Base-by-base conservation (phyloP, 2,329 filamentous ascomycete genomes). In the Monilinia laxa region DNA sequence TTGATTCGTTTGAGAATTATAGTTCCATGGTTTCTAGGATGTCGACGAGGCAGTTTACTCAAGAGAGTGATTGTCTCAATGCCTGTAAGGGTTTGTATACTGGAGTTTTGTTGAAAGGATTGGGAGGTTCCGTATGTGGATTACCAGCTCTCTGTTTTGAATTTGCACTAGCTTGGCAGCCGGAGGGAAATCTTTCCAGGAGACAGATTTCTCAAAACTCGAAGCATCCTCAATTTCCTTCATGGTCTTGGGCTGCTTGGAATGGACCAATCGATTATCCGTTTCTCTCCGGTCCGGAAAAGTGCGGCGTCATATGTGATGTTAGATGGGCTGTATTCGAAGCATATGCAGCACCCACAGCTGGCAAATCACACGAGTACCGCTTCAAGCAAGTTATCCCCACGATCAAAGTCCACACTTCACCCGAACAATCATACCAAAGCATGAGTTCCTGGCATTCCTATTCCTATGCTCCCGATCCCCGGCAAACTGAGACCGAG, bases 231-330 rank as follows among this genome's bases (percentile, higher is more conserved):
- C 18, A 6, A 31, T 59, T 59, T 47, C 56, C 56, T 28, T 47
- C 56, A 14, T 59, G 40, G 56, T 59, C 56, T 12, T 59, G 56
- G 56, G 25, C 56, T 16, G 40, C 16, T n/a, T 59, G 56, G 56
- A 47, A 16, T 45, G 56, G 40, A 9, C 25, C 20, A 1, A 47
- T 59, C 31, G 40, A 59, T 18, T 59, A 59, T 47, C 40, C 56
- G 3, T 35, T 59, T n/a, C 56, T 59, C n/a, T 45, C 25, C 28
- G 12, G 56, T 10, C 40, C 25, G 25, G 25, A 47, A 3, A 59
- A 47, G 11, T 59, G 40, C 28, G 56, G 40, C 0, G 40, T 59
- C 4, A 31, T 20, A 2, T 28, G 11, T 45, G 56, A 35, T 11
- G 56, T 59, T 18, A 59, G 56, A 14, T 59, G 56, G 56, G 40